These are phyloP conservation scores for Podaxis sp. DNA, from an alignment of 768 basidiomycete species.

Conservation along the genomic window DNA sequence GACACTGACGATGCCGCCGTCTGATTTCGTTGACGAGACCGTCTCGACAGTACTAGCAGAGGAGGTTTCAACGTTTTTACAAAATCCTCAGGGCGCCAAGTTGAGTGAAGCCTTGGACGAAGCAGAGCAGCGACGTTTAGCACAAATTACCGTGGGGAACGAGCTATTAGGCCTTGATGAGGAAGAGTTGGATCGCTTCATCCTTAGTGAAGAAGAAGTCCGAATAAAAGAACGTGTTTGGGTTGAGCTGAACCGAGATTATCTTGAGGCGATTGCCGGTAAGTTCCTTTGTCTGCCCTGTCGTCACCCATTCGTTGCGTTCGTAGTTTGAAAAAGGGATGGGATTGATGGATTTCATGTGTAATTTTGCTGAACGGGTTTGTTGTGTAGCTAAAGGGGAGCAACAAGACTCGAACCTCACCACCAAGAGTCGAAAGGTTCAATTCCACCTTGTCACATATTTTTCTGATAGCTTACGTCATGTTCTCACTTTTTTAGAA, in stretches of 20 bases:
- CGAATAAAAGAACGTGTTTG: conserved; percentile 87
- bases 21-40: conserved; percentile 51
- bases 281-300: conserved; percentile 24
- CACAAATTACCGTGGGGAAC: conserved; percentile 51
- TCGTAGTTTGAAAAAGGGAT: background rate
- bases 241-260: conserved; percentile 92
- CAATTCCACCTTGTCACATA: conserved; percentile 42
- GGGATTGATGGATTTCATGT: conserved; percentile 1
- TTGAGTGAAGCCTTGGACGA: conserved; percentile 64
- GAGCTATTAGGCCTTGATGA: conserved; percentile 83
- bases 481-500: conserved; percentile 40
- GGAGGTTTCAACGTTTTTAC: conserved; percentile 68
- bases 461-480: conserved; percentile 24
- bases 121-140: conserved; percentile 60
- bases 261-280: conserved; percentile 87
- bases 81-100: conserved; percentile 57
- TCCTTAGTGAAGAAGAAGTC: conserved; percentile 78
- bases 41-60: conserved; percentile 62
- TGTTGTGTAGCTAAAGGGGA: conserved; percentile 63
- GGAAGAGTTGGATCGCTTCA: conserved; percentile 80
- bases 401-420: conserved; percentile 38
- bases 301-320: background rate
- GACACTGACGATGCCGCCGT: conserved; percentile 26
- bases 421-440: conserved; percentile 76
- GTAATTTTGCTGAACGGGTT: conserved; percentile 44